These are phyloP conservation scores for Trichosporon coremiiforme DNA, from an alignment of 1,284 basidiomycete species.

Conservation along the genomic window DNA sequence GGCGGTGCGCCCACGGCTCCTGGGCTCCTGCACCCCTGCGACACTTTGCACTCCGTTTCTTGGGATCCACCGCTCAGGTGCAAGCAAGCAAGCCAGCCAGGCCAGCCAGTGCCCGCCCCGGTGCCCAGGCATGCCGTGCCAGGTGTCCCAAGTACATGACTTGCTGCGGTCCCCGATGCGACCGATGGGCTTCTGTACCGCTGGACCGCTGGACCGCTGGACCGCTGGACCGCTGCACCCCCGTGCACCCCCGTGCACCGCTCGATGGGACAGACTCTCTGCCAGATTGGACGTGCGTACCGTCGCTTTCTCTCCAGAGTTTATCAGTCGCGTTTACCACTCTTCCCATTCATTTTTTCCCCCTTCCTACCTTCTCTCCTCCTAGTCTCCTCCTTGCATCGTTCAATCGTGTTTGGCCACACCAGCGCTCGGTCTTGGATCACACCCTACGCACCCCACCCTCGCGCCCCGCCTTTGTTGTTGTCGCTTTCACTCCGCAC, in stretches of 20 bases:
- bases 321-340: constrained; percentile 14
- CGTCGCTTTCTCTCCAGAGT: not conserved
- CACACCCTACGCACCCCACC: not conserved
- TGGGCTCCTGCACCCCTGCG: not conserved
- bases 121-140: not conserved
- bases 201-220: too few relatives aligned
- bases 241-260: too few relatives aligned
- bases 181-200: not conserved
- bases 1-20: too few relatives aligned
- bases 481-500: not conserved
- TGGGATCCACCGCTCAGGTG: not conserved
- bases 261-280: too few relatives aligned
- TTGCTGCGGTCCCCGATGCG: not conserved
- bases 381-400: not conserved
- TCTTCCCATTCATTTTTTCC: constrained; percentile 11
- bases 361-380: not conserved
- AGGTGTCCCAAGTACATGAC: not conserved
- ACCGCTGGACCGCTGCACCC: too few relatives aligned
- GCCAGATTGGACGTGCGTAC: not conserved
- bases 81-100: not conserved
- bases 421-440: not conserved
- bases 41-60: not conserved
- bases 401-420: not conserved
- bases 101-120: not conserved
- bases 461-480: not conserved